These are phyloP conservation scores for Cornus suecica DNA, from an alignment of 148 eudicot genomes.

Conservation along the genomic window DNA sequence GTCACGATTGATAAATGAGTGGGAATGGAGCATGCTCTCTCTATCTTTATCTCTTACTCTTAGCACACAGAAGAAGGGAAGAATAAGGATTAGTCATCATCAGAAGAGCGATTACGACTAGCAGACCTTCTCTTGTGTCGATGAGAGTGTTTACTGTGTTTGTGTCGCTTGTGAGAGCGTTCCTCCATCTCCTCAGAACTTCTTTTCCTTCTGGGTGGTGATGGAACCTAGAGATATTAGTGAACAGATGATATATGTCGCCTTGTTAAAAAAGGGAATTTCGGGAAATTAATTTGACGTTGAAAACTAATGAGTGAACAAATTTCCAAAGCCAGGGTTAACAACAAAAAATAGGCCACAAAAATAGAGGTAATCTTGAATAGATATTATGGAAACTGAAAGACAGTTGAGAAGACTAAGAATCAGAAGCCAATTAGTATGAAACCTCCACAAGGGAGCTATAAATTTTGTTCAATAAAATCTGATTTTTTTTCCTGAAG, in stretches of 20 bases:
- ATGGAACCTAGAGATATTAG: constrained; percentile 47
- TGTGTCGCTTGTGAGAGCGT: constrained; percentile 29
- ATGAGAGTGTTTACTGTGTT: constrained; percentile 34
- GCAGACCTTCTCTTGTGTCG: constrained; percentile 36
- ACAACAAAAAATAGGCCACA: background rate
- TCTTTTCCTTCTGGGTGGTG: constrained; percentile 76
- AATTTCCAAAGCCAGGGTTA: background rate
- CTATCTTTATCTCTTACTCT: too few relatives aligned
- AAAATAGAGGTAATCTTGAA: background rate
- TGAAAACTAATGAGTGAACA: background rate
- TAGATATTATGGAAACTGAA: background rate
- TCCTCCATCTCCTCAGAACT: constrained; percentile 43
- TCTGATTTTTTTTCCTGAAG: background rate
- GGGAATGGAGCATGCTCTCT: too few relatives aligned
- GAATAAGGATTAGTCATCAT: background rate
- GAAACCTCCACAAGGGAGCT: background rate
- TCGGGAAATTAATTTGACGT: background rate
- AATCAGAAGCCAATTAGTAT: background rate
- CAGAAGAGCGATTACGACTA: constrained; percentile 18
- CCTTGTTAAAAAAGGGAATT: background rate
- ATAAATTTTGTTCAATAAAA: background rate
- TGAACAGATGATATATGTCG: background rate
- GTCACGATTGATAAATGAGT: too few relatives aligned
- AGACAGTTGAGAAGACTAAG: background rate
- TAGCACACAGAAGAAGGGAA: too few relatives aligned